Evolutionary conservation across 2,329 filamentous ascomycete genomes (phyloP), one percentile per base, ranked within the genome.

Genomic region (Chrysoporthe cubensis): DNA sequence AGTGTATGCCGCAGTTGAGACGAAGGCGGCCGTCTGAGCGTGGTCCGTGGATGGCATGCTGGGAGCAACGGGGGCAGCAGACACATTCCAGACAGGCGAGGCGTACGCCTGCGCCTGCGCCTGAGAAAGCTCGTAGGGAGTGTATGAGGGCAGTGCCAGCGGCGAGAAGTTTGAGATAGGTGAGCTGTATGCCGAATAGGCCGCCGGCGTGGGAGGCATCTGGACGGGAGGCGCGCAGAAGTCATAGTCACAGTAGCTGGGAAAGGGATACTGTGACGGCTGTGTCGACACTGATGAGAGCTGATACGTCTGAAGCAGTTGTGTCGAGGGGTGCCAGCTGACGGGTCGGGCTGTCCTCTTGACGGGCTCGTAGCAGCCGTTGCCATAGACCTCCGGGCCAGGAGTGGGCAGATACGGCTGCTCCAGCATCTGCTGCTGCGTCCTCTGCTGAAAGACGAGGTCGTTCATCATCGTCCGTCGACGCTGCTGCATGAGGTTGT

Each of bases 321-420:
- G 82, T 11, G 89, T 86, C 32, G 86, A 85, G 2, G 91, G 90
- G 76, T 94, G 91, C 91, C 91, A 94, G 81, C 91, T 93, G 58
- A 92, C 81, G 6, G 91, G 91, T 54, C 91, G 85, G 64, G 79
- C 79, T 50, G 82, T 78, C 74, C 79, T 76, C 72, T 76, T 79
- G 50, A 77, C 69, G 4, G 75, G 77, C 37, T 78, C 76, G 66
- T 77, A 76, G 46, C 74, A 71, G 43, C 64, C 63, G 37, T 76
- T 74, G 69, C 71, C 76, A 9, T 76, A 77, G 71, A 76, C 75
- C 66, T 78, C 62, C 70, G 75, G 34, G 70, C 75, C 66, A 0
- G 74, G 74, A 0, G 80, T 75, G 71, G 83, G 73, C 69, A 80
- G 67, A 71, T 75, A 75, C 58, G 81, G 75, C 68, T 84, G 80